A percentile compares a stretch with the other conserved stretches of the same genome.
Evolutionary conservation across 2,329 filamentous ascomycete species (phyloP).

Genomic region (Stemphylium beticola): DNA sequence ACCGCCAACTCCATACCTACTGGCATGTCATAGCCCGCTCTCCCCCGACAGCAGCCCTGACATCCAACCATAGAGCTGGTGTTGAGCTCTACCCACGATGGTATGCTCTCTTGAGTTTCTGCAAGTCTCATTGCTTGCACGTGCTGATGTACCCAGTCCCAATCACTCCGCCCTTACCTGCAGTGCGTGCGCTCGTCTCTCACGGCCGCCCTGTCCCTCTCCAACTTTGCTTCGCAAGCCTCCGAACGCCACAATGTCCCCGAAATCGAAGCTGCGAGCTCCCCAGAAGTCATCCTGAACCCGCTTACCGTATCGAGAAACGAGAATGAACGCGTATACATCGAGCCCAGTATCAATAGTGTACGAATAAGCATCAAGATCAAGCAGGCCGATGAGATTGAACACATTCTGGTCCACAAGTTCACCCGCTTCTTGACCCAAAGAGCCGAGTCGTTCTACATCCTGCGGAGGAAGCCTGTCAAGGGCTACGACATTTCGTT

Average conservation of each 20-base stretch:
- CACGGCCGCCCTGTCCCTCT: conserved; percentile 89
- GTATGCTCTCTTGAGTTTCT: conserved; percentile 21
- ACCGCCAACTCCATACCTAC: conserved; percentile 34
- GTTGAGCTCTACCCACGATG: conserved; percentile 34
- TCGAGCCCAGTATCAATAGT: conserved; percentile 96
- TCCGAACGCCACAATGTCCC: conserved; percentile 98
- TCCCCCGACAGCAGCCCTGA: conserved; percentile 23
- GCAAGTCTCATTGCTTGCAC: neutral
- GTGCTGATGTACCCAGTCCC: conserved; percentile 67
- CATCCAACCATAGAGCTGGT: conserved; percentile 25
- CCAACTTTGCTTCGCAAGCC: conserved; percentile 97
- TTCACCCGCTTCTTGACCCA: conserved; percentile 97
- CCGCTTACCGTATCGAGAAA: conserved; percentile 91
- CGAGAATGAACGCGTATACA: conserved; percentile 94
- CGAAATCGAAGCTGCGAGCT: conserved; percentile 91
- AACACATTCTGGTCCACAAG: conserved; percentile 97
- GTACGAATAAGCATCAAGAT: conserved; percentile 98
- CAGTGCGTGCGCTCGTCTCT: conserved; percentile 94
- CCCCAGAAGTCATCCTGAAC: conserved; percentile 91
- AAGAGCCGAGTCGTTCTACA: conserved; percentile 95
- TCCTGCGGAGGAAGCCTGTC: conserved; percentile 91
- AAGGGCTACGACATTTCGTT: conserved; percentile 99
- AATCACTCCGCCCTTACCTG: conserved; percentile 95
- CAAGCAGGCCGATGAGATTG: conserved; percentile 99
- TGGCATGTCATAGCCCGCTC: conserved; percentile 39